Conservation (phyloP, 2,329 filamentous ascomycete species). For the Talaromyces marneffei region DNA sequence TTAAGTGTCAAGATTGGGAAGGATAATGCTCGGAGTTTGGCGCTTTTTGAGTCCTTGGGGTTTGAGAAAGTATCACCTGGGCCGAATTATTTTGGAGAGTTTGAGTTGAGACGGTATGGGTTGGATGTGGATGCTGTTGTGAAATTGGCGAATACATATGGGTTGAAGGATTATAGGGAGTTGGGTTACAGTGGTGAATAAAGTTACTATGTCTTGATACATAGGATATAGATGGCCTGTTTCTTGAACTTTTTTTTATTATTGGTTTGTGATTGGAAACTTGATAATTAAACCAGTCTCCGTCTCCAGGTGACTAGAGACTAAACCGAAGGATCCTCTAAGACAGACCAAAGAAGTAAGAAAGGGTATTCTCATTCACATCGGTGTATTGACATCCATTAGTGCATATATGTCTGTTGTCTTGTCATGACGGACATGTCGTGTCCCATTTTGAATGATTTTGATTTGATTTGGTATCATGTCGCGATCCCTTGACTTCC, state of each 20-base stretch:
- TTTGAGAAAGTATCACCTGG: conserved; percentile 48
- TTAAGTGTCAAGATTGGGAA: conserved; percentile 59
- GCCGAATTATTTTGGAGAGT: conserved; percentile 63
- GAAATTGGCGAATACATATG: conserved; percentile 26
- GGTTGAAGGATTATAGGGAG: conserved; percentile 35
- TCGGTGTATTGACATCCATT: neutral
- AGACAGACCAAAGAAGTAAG: neutral
- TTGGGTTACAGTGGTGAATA: conserved; percentile 27
- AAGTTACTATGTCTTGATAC: too few relatives aligned
- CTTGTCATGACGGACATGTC: neutral
- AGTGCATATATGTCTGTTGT: neutral
- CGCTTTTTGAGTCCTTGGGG: conserved; percentile 55
- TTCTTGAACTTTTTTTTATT: conserved; percentile 13
- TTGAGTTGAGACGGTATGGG: conserved; percentile 49
- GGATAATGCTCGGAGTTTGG: conserved; percentile 52
- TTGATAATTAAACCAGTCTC: neutral
- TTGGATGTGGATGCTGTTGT: conserved; percentile 24
- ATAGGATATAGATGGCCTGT: neutral
- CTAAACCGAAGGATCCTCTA: neutral
- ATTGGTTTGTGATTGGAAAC: conserved; percentile 2
- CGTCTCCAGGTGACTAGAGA: neutral
- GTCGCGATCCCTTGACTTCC: neutral
- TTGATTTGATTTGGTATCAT: neutral
- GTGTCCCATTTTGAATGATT: neutral
- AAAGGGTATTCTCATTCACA: neutral